Percentiles rank a stretch among this genome's conserved stretches.
Conservation (phyloP, 2,329 filamentous ascomycete genomes). For the Bretziella fagacearum region DNA sequence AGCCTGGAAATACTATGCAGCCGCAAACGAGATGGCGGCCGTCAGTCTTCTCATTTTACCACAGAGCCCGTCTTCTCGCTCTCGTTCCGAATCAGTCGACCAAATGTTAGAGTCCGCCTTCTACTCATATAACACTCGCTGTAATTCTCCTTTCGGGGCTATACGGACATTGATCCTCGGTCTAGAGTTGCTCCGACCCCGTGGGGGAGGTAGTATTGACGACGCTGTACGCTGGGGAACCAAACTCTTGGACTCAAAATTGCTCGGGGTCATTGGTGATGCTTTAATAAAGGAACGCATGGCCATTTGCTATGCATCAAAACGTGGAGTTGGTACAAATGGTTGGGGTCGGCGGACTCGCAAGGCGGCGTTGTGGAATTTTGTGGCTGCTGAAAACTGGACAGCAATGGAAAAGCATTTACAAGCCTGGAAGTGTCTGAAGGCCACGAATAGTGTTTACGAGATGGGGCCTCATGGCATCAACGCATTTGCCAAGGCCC, state of each 20-base stretch:
- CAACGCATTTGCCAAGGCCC: conserved; percentile 7
- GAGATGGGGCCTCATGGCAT: conserved; percentile 3
- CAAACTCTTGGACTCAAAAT: conserved; percentile 59
- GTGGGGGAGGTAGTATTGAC: conserved; percentile 65
- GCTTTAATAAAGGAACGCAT: conserved; percentile 75
- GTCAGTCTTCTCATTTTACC: conserved; percentile 66
- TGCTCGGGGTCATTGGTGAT: conserved; percentile 59
- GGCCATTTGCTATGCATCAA: conserved; percentile 65
- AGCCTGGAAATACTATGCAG: conserved; percentile 90
- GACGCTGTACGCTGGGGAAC: conserved; percentile 76
- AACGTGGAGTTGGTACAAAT: conserved; percentile 47
- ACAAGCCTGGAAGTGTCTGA: conserved; percentile 62
- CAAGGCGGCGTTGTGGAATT: conserved; percentile 80
- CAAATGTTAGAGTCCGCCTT: conserved; percentile 77
- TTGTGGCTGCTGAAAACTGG: conserved; percentile 74
- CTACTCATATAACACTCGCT: conserved; percentile 84
- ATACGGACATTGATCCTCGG: conserved; percentile 60
- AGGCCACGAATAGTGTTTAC: conserved; percentile 23
- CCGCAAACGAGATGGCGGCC: conserved; percentile 87
- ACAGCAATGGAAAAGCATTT: conserved; percentile 56
- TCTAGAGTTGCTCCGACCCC: conserved; percentile 65
- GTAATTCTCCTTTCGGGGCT: conserved; percentile 61
- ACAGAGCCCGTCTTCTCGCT: conserved; percentile 53
- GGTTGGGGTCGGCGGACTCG: conserved; percentile 55
- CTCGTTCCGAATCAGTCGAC: conserved; percentile 64